Base-by-base conservation (phyloP, 306 rosid species). In the Hippophae gyantsensis region DNA sequence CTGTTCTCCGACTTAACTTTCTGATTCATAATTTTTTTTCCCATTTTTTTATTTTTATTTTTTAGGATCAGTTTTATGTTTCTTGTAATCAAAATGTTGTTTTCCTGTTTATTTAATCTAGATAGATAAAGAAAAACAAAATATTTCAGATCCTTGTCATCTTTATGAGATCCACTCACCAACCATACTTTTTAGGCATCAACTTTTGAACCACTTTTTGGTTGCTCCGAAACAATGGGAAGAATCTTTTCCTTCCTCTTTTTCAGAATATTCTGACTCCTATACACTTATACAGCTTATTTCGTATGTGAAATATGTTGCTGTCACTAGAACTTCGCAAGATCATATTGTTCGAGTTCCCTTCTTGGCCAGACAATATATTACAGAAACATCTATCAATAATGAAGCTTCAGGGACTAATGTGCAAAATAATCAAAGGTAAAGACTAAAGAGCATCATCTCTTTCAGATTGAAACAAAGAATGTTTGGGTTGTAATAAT, bases 321-420 rank as follows among this genome's bases (percentile, higher is more conserved):
- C 78, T 6, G 78, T 75, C 46, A 59, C 74, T 49, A 69, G 72
- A 76, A 62, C 52, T 62, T 69, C 72, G 42, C 68, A 76, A 62
- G 83, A 83, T 63, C 76, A 55, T 72, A 60, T 71, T 48, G 65
- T 54, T 72, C 78, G 43, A 68, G 66, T 61, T 68, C 72, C 83
- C 54, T 58, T 70, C 41, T 70, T 78, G 68, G 67, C 80, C 65
- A 77, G 86, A 71, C 66, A 58, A 41, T 62, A 71, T 54, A 74
- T 79, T 56, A 61, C 96, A 6, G 72, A 51, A 18, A 70, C 89
- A 64, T 71, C 94, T 48, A 49, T 81, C 79, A 78, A 70, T 42
- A 79, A 64, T 58, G 87, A 83, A 56, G 73, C 74, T 51, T 48
- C 80, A 26, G 43, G 72, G 8, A 43, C 62, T 52, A 77, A 73